Evolutionary conservation across 2,329 filamentous ascomycete genomes (phyloP).

Genomic region (Teratosphaeria pseudoeucalypti): DNA sequence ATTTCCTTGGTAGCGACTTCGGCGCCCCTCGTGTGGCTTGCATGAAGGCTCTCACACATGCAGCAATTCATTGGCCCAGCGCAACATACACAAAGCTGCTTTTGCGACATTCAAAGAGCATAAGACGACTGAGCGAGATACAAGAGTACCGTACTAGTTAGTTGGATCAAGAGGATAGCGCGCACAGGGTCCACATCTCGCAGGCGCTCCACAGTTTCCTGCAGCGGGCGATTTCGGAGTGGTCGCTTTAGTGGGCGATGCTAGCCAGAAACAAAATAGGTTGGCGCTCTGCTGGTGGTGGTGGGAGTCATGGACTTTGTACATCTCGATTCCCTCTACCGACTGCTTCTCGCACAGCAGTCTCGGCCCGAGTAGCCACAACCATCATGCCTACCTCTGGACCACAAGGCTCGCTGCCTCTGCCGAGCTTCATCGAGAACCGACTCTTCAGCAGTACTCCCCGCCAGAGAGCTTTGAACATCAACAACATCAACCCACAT

Average conservation of each 20-base stretch:
- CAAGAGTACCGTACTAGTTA: neutral
- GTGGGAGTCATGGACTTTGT: neutral
- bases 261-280: neutral
- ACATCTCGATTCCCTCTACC: neutral
- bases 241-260: neutral
- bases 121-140: neutral
- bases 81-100: neutral
- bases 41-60: neutral
- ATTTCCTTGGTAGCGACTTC: neutral
- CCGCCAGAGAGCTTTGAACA: slow-evolving; percentile 39
- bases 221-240: neutral
- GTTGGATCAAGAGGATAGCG: neutral
- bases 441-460: neutral
- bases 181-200: neutral
- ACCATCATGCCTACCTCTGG: neutral
- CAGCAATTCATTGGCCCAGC: neutral
- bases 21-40: neutral
- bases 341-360: neutral
- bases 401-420: neutral
- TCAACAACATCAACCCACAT: slow-evolving; percentile 86
- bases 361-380: neutral
- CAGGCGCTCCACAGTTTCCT: neutral
- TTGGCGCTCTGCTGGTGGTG: neutral
- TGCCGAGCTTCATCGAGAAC: slow-evolving; percentile 2
- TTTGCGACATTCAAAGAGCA: neutral